Evolutionary conservation across 2,329 filamentous ascomycete genomes (phyloP).

Genomic region (Talaromyces amestolkiae): DNA sequence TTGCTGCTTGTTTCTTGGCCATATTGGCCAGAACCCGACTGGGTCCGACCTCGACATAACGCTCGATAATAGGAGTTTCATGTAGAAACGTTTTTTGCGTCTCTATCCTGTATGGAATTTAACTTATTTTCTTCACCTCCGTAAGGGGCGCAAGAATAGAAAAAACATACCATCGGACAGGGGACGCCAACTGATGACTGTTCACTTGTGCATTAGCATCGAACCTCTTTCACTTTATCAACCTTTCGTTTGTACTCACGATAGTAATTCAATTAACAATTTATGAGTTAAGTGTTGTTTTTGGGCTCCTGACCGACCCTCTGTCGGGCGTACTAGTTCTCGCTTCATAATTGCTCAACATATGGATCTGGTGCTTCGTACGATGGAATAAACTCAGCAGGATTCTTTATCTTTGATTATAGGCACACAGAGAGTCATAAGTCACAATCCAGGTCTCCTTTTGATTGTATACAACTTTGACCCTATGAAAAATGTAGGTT

Average conservation of each 20-base stretch:
- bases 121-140: too few relatives aligned
- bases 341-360: constrained; percentile 2
- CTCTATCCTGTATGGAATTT: constrained; percentile 32
- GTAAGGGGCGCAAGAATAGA: background rate
- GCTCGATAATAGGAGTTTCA: constrained; percentile 26
- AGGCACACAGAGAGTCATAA: background rate
- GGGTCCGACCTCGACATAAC: constrained; percentile 43
- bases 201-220: background rate
- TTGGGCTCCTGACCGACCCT: background rate
- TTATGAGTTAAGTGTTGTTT: background rate
- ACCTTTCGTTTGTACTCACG: background rate
- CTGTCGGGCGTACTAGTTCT: background rate
- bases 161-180: constrained; percentile 1
- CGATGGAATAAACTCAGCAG: background rate
- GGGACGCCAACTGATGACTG: constrained; percentile 5
- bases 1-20: constrained; percentile 36
- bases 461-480: background rate
- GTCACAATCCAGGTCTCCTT: background rate
- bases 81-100: constrained; percentile 38
- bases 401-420: background rate
- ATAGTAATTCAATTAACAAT: constrained; percentile 4
- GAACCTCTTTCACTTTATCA: background rate
- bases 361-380: background rate
- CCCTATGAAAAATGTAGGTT: background rate
- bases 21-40: constrained; percentile 38